phyloP scores from a whole-genome alignment of 768 basidiomycete genomes.

The Wakefieldia striispora region DNA sequence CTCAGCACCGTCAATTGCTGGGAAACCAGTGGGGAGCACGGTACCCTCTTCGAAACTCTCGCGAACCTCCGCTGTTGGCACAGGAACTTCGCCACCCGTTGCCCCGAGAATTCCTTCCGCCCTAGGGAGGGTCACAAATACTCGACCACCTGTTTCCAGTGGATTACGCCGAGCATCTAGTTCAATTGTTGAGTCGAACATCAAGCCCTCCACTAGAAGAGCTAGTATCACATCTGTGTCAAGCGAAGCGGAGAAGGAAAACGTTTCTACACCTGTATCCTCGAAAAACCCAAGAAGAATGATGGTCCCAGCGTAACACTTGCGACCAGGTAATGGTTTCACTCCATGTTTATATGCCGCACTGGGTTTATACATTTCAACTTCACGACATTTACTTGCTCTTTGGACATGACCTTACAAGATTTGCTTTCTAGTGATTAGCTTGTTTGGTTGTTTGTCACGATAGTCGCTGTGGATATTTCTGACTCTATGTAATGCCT shows the following conservation, averaged over 20 bases:
- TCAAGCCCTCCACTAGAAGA: slow-evolving; percentile 33
- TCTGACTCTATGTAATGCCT: not conserved
- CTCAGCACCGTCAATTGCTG: slow-evolving; percentile 19
- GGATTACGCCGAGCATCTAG: slow-evolving; percentile 30
- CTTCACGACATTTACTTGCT: slow-evolving; percentile 9
- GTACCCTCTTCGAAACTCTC: slow-evolving; percentile 43
- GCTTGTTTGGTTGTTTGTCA: slow-evolving; percentile 6
- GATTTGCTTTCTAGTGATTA: slow-evolving; percentile 11
- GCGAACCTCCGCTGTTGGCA: slow-evolving; percentile 31
- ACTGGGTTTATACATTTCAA: not conserved
- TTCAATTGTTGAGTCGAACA: slow-evolving; percentile 33
- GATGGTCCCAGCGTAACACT: slow-evolving; percentile 13
- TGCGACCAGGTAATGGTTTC: not conserved
- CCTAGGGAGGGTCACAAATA: slow-evolving; percentile 24
- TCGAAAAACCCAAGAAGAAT: slow-evolving; percentile 17
- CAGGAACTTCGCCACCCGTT: slow-evolving; percentile 40
- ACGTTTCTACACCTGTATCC: slow-evolving; percentile 34
- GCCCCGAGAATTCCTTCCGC: slow-evolving; percentile 31
- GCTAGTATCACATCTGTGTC: slow-evolving; percentile 36
- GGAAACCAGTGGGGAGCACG: slow-evolving; percentile 43
- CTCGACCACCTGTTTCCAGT: slow-evolving; percentile 11
- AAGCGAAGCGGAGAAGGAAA: slow-evolving; percentile 63
- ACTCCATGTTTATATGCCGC: slow-evolving; percentile 8
- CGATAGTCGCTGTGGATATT: slow-evolving; percentile 6
- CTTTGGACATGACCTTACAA: slow-evolving; percentile 10